These are phyloP conservation scores for Botrytis sinoallii DNA, from an alignment of 2,329 filamentous ascomycete genomes.

Conservation along the genomic window DNA sequence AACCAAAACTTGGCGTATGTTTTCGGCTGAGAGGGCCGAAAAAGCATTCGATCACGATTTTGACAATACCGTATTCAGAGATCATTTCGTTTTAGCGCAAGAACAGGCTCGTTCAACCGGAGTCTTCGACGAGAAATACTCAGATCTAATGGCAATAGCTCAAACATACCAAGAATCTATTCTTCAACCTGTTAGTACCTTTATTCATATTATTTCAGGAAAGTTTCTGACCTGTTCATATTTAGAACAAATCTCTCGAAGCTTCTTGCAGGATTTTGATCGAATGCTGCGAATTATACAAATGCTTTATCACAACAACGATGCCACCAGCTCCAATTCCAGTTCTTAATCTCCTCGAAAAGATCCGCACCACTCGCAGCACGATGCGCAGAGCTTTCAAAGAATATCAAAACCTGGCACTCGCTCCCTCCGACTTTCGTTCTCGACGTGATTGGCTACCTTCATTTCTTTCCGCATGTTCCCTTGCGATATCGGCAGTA, in stretches of 20 bases:
- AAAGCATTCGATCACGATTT: slow-evolving; percentile 13
- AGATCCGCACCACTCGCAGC: slow-evolving; percentile 21
- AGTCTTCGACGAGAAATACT: slow-evolving; percentile 14
- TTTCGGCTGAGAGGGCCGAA: slow-evolving; percentile 14
- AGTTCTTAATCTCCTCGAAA: slow-evolving; percentile 21
- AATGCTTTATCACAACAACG: slow-evolving; percentile 20
- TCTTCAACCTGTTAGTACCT: slow-evolving; percentile 14
- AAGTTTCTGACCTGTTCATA: background rate
- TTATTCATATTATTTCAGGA: background rate
- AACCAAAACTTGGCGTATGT: slow-evolving; percentile 22
- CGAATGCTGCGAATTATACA: slow-evolving; percentile 24
- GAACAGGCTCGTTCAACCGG: slow-evolving; percentile 13
- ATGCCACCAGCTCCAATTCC: slow-evolving; percentile 2
- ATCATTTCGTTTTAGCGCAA: slow-evolving; percentile 17
- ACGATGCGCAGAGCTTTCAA: slow-evolving; percentile 24
- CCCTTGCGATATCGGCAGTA: slow-evolving; percentile 21
- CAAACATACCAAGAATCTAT: slow-evolving; percentile 16
- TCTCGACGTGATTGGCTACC: slow-evolving; percentile 24
- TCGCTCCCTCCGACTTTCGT: slow-evolving; percentile 21
- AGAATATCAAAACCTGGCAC: slow-evolving; percentile 21
- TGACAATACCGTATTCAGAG: slow-evolving; percentile 14
- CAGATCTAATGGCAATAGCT: slow-evolving; percentile 14
- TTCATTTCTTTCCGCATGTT: slow-evolving; percentile 23
- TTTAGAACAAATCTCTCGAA: slow-evolving; percentile 23
- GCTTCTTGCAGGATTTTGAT: slow-evolving; percentile 21